Evolutionary conservation across 2,329 filamentous ascomycete species (phyloP).

Genomic region (Epichloe uncinata): DNA sequence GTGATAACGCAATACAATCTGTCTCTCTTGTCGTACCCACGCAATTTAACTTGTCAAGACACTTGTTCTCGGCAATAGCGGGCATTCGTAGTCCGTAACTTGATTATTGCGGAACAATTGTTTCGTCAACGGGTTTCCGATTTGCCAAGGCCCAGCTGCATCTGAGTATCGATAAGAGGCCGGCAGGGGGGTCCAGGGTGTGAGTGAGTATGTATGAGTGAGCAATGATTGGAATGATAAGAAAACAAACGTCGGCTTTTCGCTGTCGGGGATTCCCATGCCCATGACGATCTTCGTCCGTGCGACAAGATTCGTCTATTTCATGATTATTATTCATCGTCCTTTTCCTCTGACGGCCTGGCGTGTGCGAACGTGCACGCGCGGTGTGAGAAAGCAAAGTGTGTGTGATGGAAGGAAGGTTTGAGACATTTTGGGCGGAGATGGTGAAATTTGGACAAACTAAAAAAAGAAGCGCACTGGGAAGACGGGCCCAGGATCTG

Average conservation of each 20-base stretch:
- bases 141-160: background rate
- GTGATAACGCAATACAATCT: background rate
- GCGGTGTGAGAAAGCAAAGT: background rate
- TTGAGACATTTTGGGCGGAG: slow-evolving; percentile 2
- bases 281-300: background rate
- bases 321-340: background rate
- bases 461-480: slow-evolving; percentile 4
- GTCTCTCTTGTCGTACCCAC: background rate
- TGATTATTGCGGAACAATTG: background rate
- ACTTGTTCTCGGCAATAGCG: background rate
- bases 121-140: background rate
- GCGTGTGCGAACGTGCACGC: background rate
- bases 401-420: background rate
- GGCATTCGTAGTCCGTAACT: background rate
- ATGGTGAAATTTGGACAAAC: slow-evolving; percentile 4
- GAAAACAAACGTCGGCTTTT: background rate
- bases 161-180: background rate
- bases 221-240: background rate
- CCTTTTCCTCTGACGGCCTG: background rate
- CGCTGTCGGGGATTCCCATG: background rate
- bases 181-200: background rate
- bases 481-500: no score
- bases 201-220: background rate
- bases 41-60: background rate
- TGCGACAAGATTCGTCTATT: background rate